Conservation (phyloP, 2,329 filamentous ascomycete species). For the Cercospora sp. region DNA sequence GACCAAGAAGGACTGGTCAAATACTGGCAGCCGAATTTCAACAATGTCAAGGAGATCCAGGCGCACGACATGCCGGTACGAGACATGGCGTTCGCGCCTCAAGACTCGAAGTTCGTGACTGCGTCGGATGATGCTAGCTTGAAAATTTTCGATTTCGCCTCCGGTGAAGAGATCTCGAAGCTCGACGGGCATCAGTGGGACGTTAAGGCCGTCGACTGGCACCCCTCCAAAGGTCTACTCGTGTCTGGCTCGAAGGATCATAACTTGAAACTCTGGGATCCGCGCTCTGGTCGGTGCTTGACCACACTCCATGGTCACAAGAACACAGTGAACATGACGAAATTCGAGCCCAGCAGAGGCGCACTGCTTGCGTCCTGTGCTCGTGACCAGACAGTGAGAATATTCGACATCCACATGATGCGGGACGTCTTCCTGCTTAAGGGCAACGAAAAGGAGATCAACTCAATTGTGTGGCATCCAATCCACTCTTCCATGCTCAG, state of each 20-base stretch:
- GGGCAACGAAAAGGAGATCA: slow-evolving; percentile 95
- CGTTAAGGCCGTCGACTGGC: slow-evolving; percentile 95
- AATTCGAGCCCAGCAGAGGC: slow-evolving; percentile 83
- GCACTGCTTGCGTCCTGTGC: slow-evolving; percentile 88
- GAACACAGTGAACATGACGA: slow-evolving; percentile 90
- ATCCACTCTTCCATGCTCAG: slow-evolving; percentile 85
- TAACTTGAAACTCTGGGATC: slow-evolving; percentile 96
- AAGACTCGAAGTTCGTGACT: slow-evolving; percentile 92
- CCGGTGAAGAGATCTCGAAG: slow-evolving; percentile 76
- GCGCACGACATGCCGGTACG: slow-evolving; percentile 87
- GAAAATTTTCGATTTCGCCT: slow-evolving; percentile 95
- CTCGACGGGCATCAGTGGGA: slow-evolving; percentile 97
- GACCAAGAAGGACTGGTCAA: slow-evolving; percentile 95
- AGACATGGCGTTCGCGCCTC: slow-evolving; percentile 90
- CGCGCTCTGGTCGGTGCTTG: slow-evolving; percentile 82
- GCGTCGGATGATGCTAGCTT: slow-evolving; percentile 90
- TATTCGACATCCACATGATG: slow-evolving; percentile 98
- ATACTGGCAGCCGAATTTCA: slow-evolving; percentile 99
- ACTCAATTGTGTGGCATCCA: slow-evolving; percentile 89
- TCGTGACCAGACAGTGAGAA: slow-evolving; percentile 84
- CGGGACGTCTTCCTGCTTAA: slow-evolving; percentile 90
- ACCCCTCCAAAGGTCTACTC: slow-evolving; percentile 88
- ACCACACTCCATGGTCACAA: slow-evolving; percentile 96
- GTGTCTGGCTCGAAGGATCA: slow-evolving; percentile 98
- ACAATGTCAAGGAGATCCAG: slow-evolving; percentile 93